A percentile compares a stretch with the other conserved stretches of the same genome.
Evolutionary conservation across 495 filamentous ascomycete species (phyloP).

Genomic region (Hyaloscypha bicolor): DNA sequence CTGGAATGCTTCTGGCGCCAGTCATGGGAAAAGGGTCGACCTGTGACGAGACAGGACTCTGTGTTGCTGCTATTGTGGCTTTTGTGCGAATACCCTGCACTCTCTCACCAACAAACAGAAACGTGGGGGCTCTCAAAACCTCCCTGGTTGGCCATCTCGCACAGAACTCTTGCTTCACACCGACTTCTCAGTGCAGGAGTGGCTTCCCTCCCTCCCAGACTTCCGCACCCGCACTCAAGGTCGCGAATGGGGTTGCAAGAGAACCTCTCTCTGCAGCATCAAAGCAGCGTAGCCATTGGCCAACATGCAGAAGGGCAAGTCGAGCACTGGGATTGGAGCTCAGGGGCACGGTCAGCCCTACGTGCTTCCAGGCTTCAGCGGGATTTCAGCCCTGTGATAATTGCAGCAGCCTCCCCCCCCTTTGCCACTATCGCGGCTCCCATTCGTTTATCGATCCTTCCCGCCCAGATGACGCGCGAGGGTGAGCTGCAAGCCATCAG

Average conservation of each 20-base stretch:
- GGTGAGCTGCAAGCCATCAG: conserved; percentile 1
- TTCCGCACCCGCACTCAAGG: not conserved
- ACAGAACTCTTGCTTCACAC: not conserved
- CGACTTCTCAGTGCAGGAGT: not conserved
- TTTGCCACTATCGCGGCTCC: not conserved
- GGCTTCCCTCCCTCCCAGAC: not conserved
- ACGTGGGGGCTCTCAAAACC: not conserved
- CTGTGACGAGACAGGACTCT: not conserved
- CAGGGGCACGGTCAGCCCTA: not conserved
- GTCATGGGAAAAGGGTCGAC: not conserved
- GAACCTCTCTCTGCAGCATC: not conserved
- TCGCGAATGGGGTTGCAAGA: not conserved
- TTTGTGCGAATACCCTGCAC: not conserved
- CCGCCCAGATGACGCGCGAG: conserved; percentile 1
- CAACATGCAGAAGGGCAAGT: not conserved
- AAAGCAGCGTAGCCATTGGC: not conserved
- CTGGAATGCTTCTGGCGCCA: not conserved
- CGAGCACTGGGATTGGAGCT: not conserved
- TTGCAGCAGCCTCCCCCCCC: not conserved
- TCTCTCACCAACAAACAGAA: not conserved
- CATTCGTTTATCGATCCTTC: conserved; percentile 5
- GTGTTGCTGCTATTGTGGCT: not conserved
- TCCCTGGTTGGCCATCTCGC: not conserved
- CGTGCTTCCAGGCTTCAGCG: not conserved
- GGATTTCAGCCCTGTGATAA: conserved; percentile 8